These are phyloP conservation scores for Diddensiella caesifluorescens DNA, from an alignment of 805 yeast species.

Conservation along the genomic window DNA sequence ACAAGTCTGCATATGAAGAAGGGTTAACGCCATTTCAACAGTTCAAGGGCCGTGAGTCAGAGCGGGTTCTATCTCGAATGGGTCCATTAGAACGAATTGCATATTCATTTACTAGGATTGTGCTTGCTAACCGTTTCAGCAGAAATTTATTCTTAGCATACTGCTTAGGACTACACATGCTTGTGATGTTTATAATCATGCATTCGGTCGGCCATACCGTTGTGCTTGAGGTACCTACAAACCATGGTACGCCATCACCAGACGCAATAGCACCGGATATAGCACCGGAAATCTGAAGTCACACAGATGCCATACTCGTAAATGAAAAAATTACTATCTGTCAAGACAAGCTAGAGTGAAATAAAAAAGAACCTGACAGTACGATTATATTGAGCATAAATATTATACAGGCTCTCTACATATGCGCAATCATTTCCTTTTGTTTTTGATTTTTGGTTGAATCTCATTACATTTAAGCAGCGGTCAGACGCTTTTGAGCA, in stretches of 20 bases:
- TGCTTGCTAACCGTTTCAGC: constrained; percentile 68
- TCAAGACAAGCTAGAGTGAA: too few species aligned
- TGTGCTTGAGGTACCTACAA: constrained; percentile 6
- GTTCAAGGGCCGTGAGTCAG: constrained; percentile 72
- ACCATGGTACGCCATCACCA: neutral
- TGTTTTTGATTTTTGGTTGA: neutral
- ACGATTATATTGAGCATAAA: constrained; percentile 2
- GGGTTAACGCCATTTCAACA: constrained; percentile 78
- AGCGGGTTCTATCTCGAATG: constrained; percentile 63
- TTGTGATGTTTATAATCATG: constrained; percentile 53
- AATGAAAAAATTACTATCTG: too few species aligned
- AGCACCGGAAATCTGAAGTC: constrained; percentile 1
- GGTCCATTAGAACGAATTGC: constrained; percentile 77
- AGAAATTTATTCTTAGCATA: constrained; percentile 69
- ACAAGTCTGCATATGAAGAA: constrained; percentile 64
- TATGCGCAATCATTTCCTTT: neutral
- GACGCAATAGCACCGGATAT: neutral
- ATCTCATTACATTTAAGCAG: constrained; percentile 32
- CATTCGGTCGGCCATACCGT: constrained; percentile 14
- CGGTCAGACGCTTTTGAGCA: constrained; percentile 80
- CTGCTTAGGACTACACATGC: constrained; percentile 66
- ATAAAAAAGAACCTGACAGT: too few species aligned
- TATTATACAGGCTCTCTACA: constrained; percentile 2
- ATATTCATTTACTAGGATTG: constrained; percentile 62
- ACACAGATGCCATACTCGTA: too few species aligned